Evolutionary conservation across 495 filamentous ascomycete species (phyloP), one percentile per base, ranked within the genome.

Genomic region (Apiosordaria backusii): DNA sequence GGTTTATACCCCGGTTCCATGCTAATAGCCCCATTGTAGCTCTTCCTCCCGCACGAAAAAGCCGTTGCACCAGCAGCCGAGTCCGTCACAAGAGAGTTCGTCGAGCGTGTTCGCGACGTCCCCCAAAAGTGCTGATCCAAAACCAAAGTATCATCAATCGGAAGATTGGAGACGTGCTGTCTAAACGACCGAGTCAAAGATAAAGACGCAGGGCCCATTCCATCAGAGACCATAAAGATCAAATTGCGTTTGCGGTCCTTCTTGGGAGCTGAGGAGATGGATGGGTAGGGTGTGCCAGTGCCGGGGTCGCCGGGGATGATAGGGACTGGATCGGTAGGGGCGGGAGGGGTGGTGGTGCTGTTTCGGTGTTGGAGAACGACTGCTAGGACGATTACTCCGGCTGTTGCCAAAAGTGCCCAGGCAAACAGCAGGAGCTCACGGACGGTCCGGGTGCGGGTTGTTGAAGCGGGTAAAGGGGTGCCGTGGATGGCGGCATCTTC

Each of bases 161-260:
- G 88, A 18, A 93, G 80, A 15, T 85, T 86, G 40, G 88, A 81
- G 40, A 83, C 80, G 54, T 81, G 77, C 76, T 99, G 95, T 27
- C 87, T 83, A 80, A 92, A 98, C 72, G 85, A 87, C 57, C 95
- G 82, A 5, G 96, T 97, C 73, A 98, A 77, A 15, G 87, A 87
- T 24, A 98, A 83, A 74, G 91, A 94, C 22, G 93, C 91, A 3
- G 95, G 95, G 0, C 95, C 95, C 96, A 99, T 98, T 63, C 94
- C 95, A 73, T 99, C 95, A 0, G 91, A 96, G 9, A 99, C 96
- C 96, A 99, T 98, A 82, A 99, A 98, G 66, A 99, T 89, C 50
- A 98, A 77, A 73, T 97, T 99, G 24, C 90, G 84, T 78, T 98
- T 99, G 16, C 90, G 90, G 81, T 87, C 65, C 79, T 35, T 73